Evolutionary conservation across 2,329 filamentous ascomycete genomes (phyloP), one percentile per base, ranked within the genome.

Genomic region (Phaeosphaeriaceae sp.): DNA sequence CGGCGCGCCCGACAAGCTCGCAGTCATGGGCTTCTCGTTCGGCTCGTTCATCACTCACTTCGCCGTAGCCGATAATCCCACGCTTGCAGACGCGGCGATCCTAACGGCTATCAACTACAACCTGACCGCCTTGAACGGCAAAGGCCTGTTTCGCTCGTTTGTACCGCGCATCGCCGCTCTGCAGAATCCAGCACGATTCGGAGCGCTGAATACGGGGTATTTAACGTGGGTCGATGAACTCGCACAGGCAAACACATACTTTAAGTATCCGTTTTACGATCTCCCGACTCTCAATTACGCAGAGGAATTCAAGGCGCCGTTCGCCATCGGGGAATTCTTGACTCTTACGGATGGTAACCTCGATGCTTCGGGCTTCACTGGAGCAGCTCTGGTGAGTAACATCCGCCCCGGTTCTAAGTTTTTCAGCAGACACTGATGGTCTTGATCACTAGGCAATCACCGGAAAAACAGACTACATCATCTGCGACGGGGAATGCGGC

Each of bases 21-120:
- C 58, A 7, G 45, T 72, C 21, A 59, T 73, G 48, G 69, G 70
- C 46, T 68, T 69, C 60, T 68, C 62, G 13, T 73, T 72, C 51
- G 70, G 69, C 24, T 71, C 65, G 27, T 72, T 58, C 57, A 53
- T 60, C 19, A 70, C 65, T 4, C 60, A 71, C 51, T 58, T 46
- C 5, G 61, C 65, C 46, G 58, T 71, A 17, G 59, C 61, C 10
- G 56, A 57, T 22, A 53, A 51, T 10, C 64, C 64, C 11, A 55
- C 60, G 0, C 61, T 67, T 48, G 62, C 58, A 13, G 66, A 67
- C 45, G 65, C 61, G 20, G 59, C 63, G 40, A 61, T 68, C 40
- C 58, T 65, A 15, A 74, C 71, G 1, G 69, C 62, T 31, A 66
- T 72, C 40, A 60, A 65, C 46, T 57, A 62, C 33, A 68, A 68